Evolutionary conservation across 177 flowering plant species (phyloP), one percentile per base, ranked within the genome.

Genomic region (Telopea speciosissima): DNA sequence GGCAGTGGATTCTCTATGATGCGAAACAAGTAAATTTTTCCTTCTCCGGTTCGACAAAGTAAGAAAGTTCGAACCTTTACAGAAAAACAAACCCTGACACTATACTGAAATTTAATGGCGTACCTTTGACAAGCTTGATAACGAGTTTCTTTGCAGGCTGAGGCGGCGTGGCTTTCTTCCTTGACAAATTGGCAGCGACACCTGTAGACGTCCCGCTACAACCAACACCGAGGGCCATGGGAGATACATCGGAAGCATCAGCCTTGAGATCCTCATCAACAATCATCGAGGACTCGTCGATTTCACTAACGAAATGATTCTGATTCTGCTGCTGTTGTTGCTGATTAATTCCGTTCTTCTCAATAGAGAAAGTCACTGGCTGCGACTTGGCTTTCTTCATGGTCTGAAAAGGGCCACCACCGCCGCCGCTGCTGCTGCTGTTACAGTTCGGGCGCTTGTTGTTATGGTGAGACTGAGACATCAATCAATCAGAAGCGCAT

Each of bases 341-440:
- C n/a, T 56, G 61, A 19, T 56, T 24, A 7, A 84, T 83, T 68
- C 87, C 88, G 77, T 86, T 85, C 72, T 85, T 87, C 71, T 84
- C 87, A 61, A 78, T 33, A 33, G 92, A 81, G 72, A 66, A 80
- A 33, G 82, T 66, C 28, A 71, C 71, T 62, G 85, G 84, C 72
- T 85, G 90, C 19, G 95, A 85, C 82, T 90, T 93, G 69, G 95
- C 83, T 73, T 94, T 94, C 80, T 94, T 94, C 98, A 92, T 90
- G 3, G 75, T 10, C 70, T 76, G 8, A 66, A 80, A 36, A 76
- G 79, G 68, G 42, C 81, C 70, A 78, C 85, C 66, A 65, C 62
- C 65, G 54, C 33, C 63, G 69, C 24, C 63, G 72, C 44, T 59
- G 70, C 61, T 68, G 74, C 49, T 65, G 83, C 62, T 71, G 71